Percentiles rank a stretch among this genome's conserved stretches.
These are phyloP conservation scores for Datura wrightii DNA, from an alignment of 257 asterid genomes.

Conservation along the genomic window DNA sequence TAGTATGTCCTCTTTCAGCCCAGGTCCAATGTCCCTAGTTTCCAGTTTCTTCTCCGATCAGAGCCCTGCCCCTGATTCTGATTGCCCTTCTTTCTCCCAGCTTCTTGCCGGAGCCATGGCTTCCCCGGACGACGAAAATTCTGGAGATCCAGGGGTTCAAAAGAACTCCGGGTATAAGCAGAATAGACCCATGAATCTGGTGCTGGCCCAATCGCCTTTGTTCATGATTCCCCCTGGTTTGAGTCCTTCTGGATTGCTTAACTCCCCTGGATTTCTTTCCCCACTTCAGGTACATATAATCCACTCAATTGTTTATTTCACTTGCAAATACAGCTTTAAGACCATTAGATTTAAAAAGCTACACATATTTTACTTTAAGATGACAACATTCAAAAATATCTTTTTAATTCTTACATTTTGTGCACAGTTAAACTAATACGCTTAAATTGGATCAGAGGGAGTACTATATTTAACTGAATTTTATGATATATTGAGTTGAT, in stretches of 20 bases:
- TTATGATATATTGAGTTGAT: background rate
- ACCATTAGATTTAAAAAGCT: too few relatives aligned
- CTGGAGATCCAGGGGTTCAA: constrained; percentile 39
- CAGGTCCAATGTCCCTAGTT: constrained; percentile 68
- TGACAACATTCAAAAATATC: too few relatives aligned
- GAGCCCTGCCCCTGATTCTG: constrained; percentile 26
- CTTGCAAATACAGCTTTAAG: background rate
- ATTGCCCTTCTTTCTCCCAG: constrained; percentile 71
- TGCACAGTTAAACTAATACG: too few relatives aligned
- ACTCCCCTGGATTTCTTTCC: constrained; percentile 84
- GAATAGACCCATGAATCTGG: constrained; percentile 71
- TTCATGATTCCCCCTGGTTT: constrained; percentile 74
- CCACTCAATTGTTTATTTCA: background rate
- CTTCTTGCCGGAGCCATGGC: constrained; percentile 87
- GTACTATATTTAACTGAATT: background rate
- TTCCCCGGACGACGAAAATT: constrained; percentile 46
- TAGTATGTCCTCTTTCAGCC: constrained; percentile 56
- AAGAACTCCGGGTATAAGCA: constrained; percentile 62
- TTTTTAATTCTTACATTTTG: too few relatives aligned
- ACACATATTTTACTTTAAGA: too few relatives aligned
- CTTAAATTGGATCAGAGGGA: background rate
- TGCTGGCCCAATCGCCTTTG: constrained; percentile 76
- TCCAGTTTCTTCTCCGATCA: constrained; percentile 66
- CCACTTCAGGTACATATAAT: constrained; percentile 73
- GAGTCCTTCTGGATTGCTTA: constrained; percentile 81